phyloP scores from a whole-genome alignment of 108 stramenopile species.

The Aureococcus anophagefferens region DNA sequence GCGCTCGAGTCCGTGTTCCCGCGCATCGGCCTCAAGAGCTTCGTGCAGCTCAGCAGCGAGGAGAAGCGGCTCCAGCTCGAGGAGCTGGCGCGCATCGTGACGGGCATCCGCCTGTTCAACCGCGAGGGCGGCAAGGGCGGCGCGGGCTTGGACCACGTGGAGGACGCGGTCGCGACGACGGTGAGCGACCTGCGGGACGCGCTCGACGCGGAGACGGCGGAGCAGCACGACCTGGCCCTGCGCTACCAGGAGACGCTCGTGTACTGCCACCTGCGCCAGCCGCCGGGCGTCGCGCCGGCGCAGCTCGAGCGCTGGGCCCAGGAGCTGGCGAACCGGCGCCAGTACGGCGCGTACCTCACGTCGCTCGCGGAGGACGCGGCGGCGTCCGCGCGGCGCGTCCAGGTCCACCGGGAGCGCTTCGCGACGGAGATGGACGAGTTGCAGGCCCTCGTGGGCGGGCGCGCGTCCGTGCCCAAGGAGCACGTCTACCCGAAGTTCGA shows the following conservation, averaged over 20 bases:
- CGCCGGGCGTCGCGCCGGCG: conserved; percentile 22
- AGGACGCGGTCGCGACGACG: conserved; percentile 19
- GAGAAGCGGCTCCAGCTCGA: conserved; percentile 43
- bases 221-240: conserved; percentile 12
- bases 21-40: conserved; percentile 43
- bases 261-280: conserved; percentile 26
- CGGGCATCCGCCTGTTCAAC: conserved; percentile 55
- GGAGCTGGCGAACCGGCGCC: conserved; percentile 49
- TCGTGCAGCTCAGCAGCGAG: conserved; percentile 33
- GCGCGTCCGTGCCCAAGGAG: conserved; percentile 47
- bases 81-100: conserved; percentile 42
- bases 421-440: conserved; percentile 16
- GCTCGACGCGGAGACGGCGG: conserved; percentile 14
- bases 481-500: conserved; percentile 55
- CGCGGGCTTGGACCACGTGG: conserved; percentile 31
- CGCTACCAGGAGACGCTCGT: conserved; percentile 42
- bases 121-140: conserved; percentile 43
- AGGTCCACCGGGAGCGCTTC: conserved; percentile 17
- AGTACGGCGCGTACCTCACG: conserved; percentile 39
- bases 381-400: conserved; percentile 16
- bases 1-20: conserved; percentile 55
- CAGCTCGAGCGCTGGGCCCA: conserved; percentile 42
- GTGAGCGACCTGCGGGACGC: conserved; percentile 15
- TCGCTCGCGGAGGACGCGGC: conserved; percentile 40
- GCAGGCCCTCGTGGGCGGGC: conserved; percentile 28